A percentile compares a stretch with the other conserved stretches of the same genome.
phyloP scores from a whole-genome alignment of 768 basidiomycete species.

The Lentinula guzmanii region DNA sequence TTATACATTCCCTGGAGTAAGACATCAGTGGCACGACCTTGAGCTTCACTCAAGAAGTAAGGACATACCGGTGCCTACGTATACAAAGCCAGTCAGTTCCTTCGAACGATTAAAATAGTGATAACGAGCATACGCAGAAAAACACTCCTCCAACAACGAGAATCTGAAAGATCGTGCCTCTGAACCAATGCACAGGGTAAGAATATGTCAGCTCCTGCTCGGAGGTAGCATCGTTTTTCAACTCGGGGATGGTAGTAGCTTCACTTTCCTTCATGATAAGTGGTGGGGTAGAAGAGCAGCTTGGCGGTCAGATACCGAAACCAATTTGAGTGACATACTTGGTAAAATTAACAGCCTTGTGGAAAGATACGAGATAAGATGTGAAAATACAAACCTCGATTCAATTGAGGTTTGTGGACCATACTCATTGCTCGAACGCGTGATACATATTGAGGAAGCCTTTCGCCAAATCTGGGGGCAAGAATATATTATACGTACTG shows the following conservation, averaged over 20 bases:
- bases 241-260: conserved; percentile 7
- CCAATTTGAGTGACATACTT: neutral
- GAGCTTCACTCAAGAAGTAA: neutral
- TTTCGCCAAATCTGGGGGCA: no score
- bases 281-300: neutral
- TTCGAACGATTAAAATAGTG: neutral
- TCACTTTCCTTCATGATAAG: neutral
- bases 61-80: conserved; percentile 20
- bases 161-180: conserved; percentile 24
- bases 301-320: neutral
- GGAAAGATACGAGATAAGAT: neutral
- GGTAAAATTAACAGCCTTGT: neutral
- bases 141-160: conserved; percentile 26
- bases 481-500: no score
- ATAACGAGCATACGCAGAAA: conserved; percentile 17
- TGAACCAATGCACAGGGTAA: conserved; percentile 23
- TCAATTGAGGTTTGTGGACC: no score
- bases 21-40: neutral
- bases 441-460: no score
- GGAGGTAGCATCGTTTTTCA: conserved; percentile 6
- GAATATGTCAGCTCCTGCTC: neutral
- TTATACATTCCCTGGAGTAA: conserved; percentile 23
- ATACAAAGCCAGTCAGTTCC: neutral
- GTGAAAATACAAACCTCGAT: no score
- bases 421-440: no score